Percentiles rank a stretch among this genome's conserved stretches.
phyloP scores from a whole-genome alignment of 345 rosid genomes.

The Viola odorata region DNA sequence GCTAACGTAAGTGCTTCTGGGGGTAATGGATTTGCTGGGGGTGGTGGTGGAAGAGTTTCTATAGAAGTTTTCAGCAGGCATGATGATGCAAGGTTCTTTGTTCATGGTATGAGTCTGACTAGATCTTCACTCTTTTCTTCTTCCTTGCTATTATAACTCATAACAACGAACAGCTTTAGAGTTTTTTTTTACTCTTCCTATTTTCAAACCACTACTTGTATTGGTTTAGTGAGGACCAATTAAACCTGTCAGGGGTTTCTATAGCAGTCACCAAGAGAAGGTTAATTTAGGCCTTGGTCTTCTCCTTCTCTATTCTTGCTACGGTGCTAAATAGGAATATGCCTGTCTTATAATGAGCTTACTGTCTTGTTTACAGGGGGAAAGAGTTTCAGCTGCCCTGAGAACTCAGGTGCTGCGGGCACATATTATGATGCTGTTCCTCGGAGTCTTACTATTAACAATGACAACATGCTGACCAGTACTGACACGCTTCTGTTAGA shows the following conservation, averaged over 20 bases:
- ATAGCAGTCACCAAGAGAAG: too few species aligned
- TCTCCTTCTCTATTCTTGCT: too few species aligned
- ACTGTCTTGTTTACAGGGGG: conserved; percentile 44
- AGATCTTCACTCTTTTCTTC: neutral
- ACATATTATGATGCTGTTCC: conserved; percentile 75
- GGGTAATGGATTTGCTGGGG: conserved; percentile 72
- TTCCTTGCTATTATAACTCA: too few species aligned
- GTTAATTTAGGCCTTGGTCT: too few species aligned
- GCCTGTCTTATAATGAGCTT: neutral
- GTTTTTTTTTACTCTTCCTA: too few species aligned
- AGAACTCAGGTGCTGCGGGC: conserved; percentile 69
- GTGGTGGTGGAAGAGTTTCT: conserved; percentile 72
- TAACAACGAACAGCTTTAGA: too few species aligned
- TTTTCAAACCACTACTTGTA: too few species aligned
- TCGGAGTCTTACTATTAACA: conserved; percentile 52
- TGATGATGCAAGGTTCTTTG: conserved; percentile 38
- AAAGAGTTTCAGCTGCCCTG: conserved; percentile 52
- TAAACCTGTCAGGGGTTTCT: too few species aligned
- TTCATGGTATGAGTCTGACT: conserved; percentile 43
- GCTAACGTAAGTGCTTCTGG: conserved; percentile 57
- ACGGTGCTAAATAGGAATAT: too few species aligned
- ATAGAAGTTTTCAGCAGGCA: conserved; percentile 65
- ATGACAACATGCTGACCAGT: conserved; percentile 51
- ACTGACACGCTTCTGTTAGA: conserved; percentile 64
- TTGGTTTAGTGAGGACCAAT: too few species aligned